phyloP scores from a whole-genome alignment of 192 early-diverging fungal species.

The Neocallimastix lanati region DNA sequence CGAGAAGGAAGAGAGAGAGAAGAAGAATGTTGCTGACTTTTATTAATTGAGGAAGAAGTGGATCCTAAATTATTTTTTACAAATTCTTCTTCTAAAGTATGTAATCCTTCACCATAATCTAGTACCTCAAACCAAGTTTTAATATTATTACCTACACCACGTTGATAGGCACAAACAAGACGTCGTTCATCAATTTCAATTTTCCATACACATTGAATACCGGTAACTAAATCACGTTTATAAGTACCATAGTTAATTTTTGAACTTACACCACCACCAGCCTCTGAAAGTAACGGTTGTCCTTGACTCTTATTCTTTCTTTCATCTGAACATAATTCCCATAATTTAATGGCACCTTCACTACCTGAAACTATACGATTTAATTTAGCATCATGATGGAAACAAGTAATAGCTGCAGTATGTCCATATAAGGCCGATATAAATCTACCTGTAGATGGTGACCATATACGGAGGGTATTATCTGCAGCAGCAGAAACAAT shows the following conservation, averaged over 20 bases:
- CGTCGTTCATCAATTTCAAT: conserved; percentile 70
- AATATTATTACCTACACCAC: conserved; percentile 18
- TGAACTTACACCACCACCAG: background rate
- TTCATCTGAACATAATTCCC: conserved; percentile 61
- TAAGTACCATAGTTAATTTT: conserved; percentile 34
- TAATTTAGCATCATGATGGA: conserved; percentile 76
- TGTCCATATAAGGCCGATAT: conserved; percentile 55
- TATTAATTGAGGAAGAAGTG: too few species aligned
- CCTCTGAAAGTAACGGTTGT: background rate
- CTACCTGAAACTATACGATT: conserved; percentile 85
- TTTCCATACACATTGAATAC: conserved; percentile 78
- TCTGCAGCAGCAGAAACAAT: conserved; percentile 93
- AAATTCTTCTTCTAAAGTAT: background rate
- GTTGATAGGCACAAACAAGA: conserved; percentile 61
- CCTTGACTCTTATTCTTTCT: background rate
- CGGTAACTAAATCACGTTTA: conserved; percentile 58
- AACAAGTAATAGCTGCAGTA: conserved; percentile 84
- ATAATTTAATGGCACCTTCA: conserved; percentile 85
- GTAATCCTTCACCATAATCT: conserved; percentile 15
- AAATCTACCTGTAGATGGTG: conserved; percentile 36
- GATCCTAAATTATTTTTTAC: conserved; percentile 22
- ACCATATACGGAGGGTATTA: conserved; percentile 82
- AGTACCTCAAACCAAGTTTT: conserved; percentile 30
- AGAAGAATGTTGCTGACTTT: too few species aligned
- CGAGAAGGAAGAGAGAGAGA: too few species aligned